These are phyloP conservation scores for Botryotinia globosa DNA, from an alignment of 2,329 filamentous ascomycete species.

Conservation along the genomic window DNA sequence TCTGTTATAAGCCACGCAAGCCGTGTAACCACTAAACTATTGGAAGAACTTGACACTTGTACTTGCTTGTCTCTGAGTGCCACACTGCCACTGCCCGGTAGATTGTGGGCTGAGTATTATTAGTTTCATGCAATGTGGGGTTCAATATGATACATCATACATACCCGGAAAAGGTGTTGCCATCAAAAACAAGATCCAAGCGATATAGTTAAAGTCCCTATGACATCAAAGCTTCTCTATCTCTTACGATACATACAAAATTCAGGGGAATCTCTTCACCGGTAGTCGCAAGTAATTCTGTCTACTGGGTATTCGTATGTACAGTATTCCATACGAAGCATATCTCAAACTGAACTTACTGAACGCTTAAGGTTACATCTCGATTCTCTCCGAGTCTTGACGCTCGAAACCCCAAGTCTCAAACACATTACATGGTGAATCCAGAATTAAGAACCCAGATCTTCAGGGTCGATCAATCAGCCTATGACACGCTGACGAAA, in stretches of 20 bases:
- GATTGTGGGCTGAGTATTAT: neutral
- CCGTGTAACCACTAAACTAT: neutral
- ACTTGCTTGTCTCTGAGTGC: neutral
- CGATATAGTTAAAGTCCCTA: neutral
- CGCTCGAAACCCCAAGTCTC: neutral
- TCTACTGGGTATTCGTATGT: neutral
- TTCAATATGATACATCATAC: too few relatives aligned
- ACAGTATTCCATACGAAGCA: too few relatives aligned
- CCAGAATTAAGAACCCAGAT: neutral
- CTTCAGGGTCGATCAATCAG: slow-evolving; percentile 13
- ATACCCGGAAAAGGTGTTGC: neutral
- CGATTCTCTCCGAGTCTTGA: neutral
- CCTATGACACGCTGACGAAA: slow-evolving; percentile 3
- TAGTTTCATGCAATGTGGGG: slow-evolving; percentile 2
- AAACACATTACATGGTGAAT: neutral
- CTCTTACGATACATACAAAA: neutral
- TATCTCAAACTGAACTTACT: neutral
- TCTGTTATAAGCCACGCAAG: slow-evolving; percentile 6
- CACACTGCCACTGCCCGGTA: too few relatives aligned
- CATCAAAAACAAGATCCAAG: neutral
- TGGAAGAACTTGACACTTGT: slow-evolving; percentile 6
- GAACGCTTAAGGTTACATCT: neutral
- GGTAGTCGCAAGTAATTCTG: neutral
- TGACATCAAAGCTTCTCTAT: neutral
- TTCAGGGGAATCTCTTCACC: neutral